Percentiles rank a stretch among this genome's conserved stretches.
phyloP scores from a whole-genome alignment of 805 yeast species.

The Schizosaccharomyces lindneri region DNA sequence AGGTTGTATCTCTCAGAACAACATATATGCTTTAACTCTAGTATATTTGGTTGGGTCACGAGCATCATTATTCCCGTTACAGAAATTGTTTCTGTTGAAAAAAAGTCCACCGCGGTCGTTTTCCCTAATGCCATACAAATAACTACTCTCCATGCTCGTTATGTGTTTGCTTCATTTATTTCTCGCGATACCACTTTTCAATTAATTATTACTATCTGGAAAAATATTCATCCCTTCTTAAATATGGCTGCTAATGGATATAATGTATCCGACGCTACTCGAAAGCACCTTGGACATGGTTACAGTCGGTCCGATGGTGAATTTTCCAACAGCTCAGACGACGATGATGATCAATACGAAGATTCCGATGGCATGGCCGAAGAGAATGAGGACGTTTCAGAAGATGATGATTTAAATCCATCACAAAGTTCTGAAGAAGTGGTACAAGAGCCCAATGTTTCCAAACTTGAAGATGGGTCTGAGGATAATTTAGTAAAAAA shows the following conservation, averaged over 20 bases:
- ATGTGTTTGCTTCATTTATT: constrained; percentile 68
- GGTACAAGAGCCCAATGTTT: background rate
- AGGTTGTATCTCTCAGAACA: constrained; percentile 56
- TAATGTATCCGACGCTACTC: constrained; percentile 3
- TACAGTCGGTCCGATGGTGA: constrained; percentile 3
- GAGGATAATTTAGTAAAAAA: background rate
- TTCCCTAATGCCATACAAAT: constrained; percentile 73
- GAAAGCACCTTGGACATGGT: constrained; percentile 4
- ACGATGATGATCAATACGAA: constrained; percentile 16
- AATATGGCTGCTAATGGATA: constrained; percentile 10
- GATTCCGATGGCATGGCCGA: constrained; percentile 4
- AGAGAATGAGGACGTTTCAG: constrained; percentile 14
- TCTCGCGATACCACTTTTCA: constrained; percentile 57
- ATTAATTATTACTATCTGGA: constrained; percentile 48
- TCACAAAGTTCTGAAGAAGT: constrained; percentile 2
- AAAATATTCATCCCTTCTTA: constrained; percentile 13
- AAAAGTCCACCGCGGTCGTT: constrained; percentile 62
- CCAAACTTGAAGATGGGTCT: background rate
- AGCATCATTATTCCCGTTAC: constrained; percentile 43
- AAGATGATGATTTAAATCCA: constrained; percentile 2
- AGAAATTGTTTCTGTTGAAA: constrained; percentile 52
- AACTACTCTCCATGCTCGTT: constrained; percentile 35
- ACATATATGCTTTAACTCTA: constrained; percentile 65
- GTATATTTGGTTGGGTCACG: constrained; percentile 76
- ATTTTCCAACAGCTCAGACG: constrained; percentile 8